Conservation (phyloP, 2,329 filamentous ascomycete species). For the Phyllosticta citriasiana region DNA sequence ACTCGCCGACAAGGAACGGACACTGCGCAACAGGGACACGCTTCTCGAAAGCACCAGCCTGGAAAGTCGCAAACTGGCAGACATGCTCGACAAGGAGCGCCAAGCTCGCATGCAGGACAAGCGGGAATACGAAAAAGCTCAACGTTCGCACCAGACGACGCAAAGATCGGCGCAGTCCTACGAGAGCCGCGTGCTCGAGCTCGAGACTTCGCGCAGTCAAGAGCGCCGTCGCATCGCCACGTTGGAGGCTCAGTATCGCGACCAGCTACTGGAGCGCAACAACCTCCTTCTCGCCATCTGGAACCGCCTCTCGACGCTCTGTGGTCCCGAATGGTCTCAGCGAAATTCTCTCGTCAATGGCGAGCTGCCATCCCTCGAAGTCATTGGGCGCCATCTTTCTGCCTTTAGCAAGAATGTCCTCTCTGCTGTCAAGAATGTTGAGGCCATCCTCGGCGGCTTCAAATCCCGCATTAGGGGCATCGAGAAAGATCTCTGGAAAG, state of each 20-base stretch:
- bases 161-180: slow-evolving; percentile 77
- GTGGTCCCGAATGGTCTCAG: slow-evolving; percentile 85
- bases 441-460: slow-evolving; percentile 68
- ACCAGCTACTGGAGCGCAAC: slow-evolving; percentile 84
- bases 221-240: slow-evolving; percentile 67
- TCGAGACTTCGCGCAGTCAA: slow-evolving; percentile 68
- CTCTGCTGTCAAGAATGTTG: slow-evolving; percentile 76
- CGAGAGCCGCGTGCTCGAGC: slow-evolving; percentile 72
- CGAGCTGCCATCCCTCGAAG: slow-evolving; percentile 73
- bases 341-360: slow-evolving; percentile 83
- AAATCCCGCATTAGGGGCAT: slow-evolving; percentile 69
- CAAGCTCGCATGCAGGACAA: slow-evolving; percentile 77
- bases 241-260: slow-evolving; percentile 71
- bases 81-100: slow-evolving; percentile 85
- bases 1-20: slow-evolving; percentile 78
- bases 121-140: slow-evolving; percentile 75
- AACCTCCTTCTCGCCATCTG: slow-evolving; percentile 79
- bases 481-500: slow-evolving; percentile 83
- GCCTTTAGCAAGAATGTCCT: slow-evolving; percentile 87
- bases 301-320: slow-evolving; percentile 77
- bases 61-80: slow-evolving; percentile 73
- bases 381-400: slow-evolving; percentile 73
- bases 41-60: slow-evolving; percentile 82
- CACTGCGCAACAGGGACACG: slow-evolving; percentile 80
- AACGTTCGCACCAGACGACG: slow-evolving; percentile 79